Evolutionary conservation across 371 early-diverging fungal species (phyloP), one percentile per base, ranked within the genome.

Genomic region (Nematocida parisii): DNA sequence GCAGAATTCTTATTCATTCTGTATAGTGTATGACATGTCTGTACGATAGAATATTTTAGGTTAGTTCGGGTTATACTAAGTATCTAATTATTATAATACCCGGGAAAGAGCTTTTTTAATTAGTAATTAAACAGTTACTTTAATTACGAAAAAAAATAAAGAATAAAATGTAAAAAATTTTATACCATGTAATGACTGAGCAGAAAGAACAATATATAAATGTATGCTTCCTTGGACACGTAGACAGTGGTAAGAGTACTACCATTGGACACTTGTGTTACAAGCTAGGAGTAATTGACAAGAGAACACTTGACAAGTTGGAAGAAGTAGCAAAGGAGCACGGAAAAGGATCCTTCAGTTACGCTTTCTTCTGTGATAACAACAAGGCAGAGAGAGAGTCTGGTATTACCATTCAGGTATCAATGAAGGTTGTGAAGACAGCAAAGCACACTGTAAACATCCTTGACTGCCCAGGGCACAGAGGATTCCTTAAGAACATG

Each of bases 401-500:
- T 64, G 87, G 87, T 81, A 85, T 87, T 66, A 86, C 87, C 15
- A 87, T 87, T 60, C 72, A 73, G 11, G 81, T 81, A 4, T 75
- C 87, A 3, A 73, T 86, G 66, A 77, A 84, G 20, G 58, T 82
- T 6, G 60, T 86, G 18, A 57, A 73, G 42, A 85, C 83, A 4
- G 47, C 56, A 1, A 85, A 87, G 75, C 83, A 82, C 67, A 68
- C 62, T 4, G 39, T 85, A 6, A 86, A 85, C 72, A 54, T 85
- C 66, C 92, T 96, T n/a, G 97, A 98, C 89, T 96, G 97, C 89
- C 98, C 98, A 66, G 97, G 97, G 61, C 98, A 98, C 91, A 93
- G 93, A 82, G 98, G 96, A 91, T 98, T 95, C 89, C 93, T 98
- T 87, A 98, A 97, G 91, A 98, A 97, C 91, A 96, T 97, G 95